Percentiles rank a stretch among this genome's conserved stretches.
phyloP scores from a whole-genome alignment of 192 early-diverging fungal genomes.

The Pilaira anomala region DNA sequence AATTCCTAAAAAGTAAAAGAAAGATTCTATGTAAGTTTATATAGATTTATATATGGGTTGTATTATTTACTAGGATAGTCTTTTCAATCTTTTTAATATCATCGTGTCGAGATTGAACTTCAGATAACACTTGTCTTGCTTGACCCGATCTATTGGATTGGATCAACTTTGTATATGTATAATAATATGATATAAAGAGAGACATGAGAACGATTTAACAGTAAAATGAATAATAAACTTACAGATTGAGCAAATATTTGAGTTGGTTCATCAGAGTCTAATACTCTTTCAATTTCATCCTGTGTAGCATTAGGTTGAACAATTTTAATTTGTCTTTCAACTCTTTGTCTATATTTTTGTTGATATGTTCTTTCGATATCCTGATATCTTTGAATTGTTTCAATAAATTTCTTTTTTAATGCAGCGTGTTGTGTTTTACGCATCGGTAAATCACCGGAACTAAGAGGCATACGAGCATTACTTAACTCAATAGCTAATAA shows the following conservation, averaged over 20 bases:
- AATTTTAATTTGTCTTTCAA: conserved; percentile 83
- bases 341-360: conserved; percentile 76
- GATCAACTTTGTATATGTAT: no score
- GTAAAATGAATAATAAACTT: conserved; percentile 7
- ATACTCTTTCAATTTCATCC: conserved; percentile 71
- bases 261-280: conserved; percentile 68
- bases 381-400: conserved; percentile 73
- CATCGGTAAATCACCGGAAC: conserved; percentile 35
- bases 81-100: conserved; percentile 88
- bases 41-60: background rate
- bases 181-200: background rate
- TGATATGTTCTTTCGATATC: conserved; percentile 75
- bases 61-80: conserved; percentile 75
- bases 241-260: conserved; percentile 84
- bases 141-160: conserved; percentile 73
- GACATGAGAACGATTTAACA: background rate
- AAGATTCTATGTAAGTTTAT: background rate
- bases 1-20: conserved; percentile 58
- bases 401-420: conserved; percentile 60
- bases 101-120: conserved; percentile 81
- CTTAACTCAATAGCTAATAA: conserved; percentile 34
- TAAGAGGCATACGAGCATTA: conserved; percentile 34
- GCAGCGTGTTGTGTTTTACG: conserved; percentile 42
- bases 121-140: conserved; percentile 71
- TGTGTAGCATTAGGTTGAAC: conserved; percentile 78